Evolutionary conservation across 306 rosid genomes (phyloP), one percentile per base, ranked within the genome.

Genomic region (Vigna mungo): DNA sequence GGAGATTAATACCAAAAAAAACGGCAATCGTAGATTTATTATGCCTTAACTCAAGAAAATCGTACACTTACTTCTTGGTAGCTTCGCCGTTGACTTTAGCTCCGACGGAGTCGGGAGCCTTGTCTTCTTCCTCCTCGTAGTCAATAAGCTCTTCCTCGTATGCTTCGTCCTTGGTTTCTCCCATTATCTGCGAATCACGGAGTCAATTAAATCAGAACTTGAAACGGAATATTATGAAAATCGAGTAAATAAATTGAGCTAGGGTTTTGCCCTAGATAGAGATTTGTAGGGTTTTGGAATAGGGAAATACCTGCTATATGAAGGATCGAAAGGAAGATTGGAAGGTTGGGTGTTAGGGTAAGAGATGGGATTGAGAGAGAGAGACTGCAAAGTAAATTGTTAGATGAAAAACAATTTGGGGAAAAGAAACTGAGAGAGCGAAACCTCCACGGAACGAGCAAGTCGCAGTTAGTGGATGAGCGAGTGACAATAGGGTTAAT

Each of bases 131-230:
- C 78, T 94, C 98, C 47, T 94, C 98, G 79, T 94, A 94, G 78
- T 94, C 97, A 18, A 94, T 90, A 82, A 94, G 96, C 95, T 94
- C 98, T 80, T 94, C 97, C 80, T 94, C 98, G 73, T 92, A 94
- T 12, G 85, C 88, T 71, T 94, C 98, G 72, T 81, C 98, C 85
- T 85, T 94, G 11, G 94, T 87, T 82, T 92, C 97, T 78, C 91
- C 98, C 98, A 94, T 94, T 14, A 80, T 79, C 96, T 88, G 78
- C 80, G 77, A 78, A 46, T 7, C 17, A 44, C 17, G 2, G 14
- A 0, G 47, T 51, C 20, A 68, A 64, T 21, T 30, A 53, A 70
- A 73, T 30, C 66, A 48, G 1, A 5, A 52, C 25, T 23, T 51
- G 12, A 9, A 84, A 20, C 10, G 9, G 49, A 79, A 20, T 4